Conservation (phyloP, 768 basidiomycete genomes). For the Suillus hirtellus region DNA sequence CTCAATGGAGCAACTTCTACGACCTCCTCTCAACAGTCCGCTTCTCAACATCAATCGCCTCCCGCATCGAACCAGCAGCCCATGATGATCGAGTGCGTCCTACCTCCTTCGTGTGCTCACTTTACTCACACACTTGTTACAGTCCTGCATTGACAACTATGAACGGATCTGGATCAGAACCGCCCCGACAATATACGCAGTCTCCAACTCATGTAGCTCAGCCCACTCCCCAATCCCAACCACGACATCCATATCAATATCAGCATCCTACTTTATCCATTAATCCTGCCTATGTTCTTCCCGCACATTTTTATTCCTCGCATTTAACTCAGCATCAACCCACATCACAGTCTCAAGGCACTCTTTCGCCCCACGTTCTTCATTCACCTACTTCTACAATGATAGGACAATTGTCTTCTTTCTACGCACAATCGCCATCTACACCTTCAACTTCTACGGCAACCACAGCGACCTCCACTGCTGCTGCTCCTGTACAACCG, state of each 20-base stretch:
- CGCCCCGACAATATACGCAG: slow-evolving; percentile 47
- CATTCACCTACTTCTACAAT: slow-evolving; percentile 52
- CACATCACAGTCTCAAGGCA: slow-evolving; percentile 50
- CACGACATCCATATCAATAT: slow-evolving; percentile 41
- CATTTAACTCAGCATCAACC: slow-evolving; percentile 26
- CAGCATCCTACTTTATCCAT: slow-evolving; percentile 44
- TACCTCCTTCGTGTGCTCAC: slow-evolving; percentile 13
- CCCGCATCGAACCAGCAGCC: slow-evolving; percentile 28
- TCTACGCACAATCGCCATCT: slow-evolving; percentile 34
- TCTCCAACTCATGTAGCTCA: slow-evolving; percentile 41
- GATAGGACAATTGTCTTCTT: slow-evolving; percentile 36
- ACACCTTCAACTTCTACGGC: slow-evolving; percentile 23
- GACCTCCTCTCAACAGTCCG: slow-evolving; percentile 26
- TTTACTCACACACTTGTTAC: slow-evolving; percentile 19
- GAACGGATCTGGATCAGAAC: slow-evolving; percentile 47
- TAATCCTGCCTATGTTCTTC: slow-evolving; percentile 42
- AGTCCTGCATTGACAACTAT: slow-evolving; percentile 65
- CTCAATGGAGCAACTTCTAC: slow-evolving; percentile 72
- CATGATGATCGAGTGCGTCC: slow-evolving; percentile 72
- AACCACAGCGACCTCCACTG: slow-evolving; percentile 23
- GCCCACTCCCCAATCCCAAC: slow-evolving; percentile 33
- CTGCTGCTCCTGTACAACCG: slow-evolving; percentile 27
- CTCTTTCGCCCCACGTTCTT: slow-evolving; percentile 69
- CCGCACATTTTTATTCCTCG: slow-evolving; percentile 36
- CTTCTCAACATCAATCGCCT: slow-evolving; percentile 34